Conservation (phyloP, 163 green algal species). For the Scenedesmus sp. region DNA sequence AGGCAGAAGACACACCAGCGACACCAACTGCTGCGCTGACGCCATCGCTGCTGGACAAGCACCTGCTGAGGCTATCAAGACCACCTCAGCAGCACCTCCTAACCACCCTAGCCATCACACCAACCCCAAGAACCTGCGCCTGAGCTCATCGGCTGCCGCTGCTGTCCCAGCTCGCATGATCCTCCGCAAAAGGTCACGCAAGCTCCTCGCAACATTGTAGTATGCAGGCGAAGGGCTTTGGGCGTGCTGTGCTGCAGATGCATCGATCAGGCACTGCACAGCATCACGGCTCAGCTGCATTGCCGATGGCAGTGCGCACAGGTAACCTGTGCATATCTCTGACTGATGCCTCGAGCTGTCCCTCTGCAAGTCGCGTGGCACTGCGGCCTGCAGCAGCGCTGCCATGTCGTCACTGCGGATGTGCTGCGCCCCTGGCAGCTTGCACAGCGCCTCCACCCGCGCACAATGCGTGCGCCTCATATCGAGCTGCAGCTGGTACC, state of each 20-base stretch:
- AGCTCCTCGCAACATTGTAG: neutral
- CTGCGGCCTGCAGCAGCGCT: neutral
- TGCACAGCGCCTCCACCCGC: too few species aligned
- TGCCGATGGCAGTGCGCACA: neutral
- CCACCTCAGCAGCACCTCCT: too few species aligned
- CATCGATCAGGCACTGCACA: neutral
- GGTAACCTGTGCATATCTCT: neutral
- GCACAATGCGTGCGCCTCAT: too few species aligned
- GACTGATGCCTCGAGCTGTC: neutral
- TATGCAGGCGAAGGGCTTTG: too few species aligned
- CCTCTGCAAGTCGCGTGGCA: neutral
- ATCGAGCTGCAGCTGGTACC: too few species aligned
- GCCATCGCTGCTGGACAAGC: neutral
- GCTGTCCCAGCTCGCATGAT: too few species aligned
- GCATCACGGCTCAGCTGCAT: neutral
- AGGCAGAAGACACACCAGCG: too few species aligned
- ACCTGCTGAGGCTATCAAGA: too few species aligned
- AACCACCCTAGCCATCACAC: too few species aligned
- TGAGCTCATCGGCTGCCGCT: too few species aligned
- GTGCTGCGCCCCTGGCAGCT: neutral
- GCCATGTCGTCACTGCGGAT: neutral
- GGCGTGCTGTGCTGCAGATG: neutral
- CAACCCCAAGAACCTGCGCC: too few species aligned
- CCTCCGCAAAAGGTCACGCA: neutral
- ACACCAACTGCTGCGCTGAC: too few species aligned